phyloP scores from a whole-genome alignment of 73 alveolate species.

The Tetrahymena borealis region DNA sequence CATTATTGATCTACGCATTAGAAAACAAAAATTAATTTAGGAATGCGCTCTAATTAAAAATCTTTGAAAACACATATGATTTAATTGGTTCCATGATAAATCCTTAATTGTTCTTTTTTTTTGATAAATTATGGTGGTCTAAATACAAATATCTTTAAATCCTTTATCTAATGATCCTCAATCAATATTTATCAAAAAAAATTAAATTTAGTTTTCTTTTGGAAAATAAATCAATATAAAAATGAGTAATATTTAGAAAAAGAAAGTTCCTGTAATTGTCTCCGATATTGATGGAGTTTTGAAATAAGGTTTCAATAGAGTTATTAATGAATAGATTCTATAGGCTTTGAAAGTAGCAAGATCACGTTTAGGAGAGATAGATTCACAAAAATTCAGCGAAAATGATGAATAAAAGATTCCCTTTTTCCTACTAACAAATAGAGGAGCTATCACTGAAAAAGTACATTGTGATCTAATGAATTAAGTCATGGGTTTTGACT shows the following conservation, averaged over 20 bases:
- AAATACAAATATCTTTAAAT: too few species aligned
- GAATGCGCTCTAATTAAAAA: too few species aligned
- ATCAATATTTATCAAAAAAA: not conserved
- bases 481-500: slow-evolving; percentile 6
- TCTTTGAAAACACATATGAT: too few species aligned
- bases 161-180: too few species aligned
- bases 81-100: too few species aligned
- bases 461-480: slow-evolving; percentile 46
- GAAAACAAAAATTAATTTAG: too few species aligned
- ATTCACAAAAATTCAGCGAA: not conserved
- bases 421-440: slow-evolving; percentile 55
- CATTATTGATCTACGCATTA: too few species aligned
- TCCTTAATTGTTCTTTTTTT: too few species aligned
- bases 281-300: slow-evolving; percentile 75
- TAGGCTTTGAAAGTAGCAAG: not conserved
- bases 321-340: not conserved
- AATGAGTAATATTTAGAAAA: not conserved
- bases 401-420: slow-evolving; percentile 41
- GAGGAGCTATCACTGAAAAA: slow-evolving; percentile 63
- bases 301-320: slow-evolving; percentile 33
- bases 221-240: not conserved
- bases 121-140: too few species aligned
- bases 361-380: not conserved
- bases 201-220: not conserved
- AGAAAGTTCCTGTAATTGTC: slow-evolving; percentile 59